Evolutionary conservation across 2,329 filamentous ascomycete species (phyloP).

Genomic region (Alternaria alternata): DNA sequence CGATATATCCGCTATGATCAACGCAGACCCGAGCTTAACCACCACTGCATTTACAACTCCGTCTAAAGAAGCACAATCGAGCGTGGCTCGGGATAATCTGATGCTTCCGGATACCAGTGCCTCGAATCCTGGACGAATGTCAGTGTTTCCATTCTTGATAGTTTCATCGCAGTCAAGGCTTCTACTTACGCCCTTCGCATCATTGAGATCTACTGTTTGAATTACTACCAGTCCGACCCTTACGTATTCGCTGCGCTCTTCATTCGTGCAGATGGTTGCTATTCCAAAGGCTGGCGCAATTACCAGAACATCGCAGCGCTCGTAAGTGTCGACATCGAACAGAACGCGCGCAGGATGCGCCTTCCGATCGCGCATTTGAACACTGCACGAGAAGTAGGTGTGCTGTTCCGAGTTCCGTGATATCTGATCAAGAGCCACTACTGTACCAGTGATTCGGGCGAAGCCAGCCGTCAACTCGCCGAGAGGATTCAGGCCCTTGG

Average conservation of each 20-base stretch:
- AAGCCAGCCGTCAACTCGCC: constrained; percentile 18
- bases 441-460: constrained; percentile 5
- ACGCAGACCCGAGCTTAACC: neutral
- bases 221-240: constrained; percentile 19
- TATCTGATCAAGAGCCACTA: neutral
- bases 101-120: neutral
- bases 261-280: neutral
- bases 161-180: neutral
- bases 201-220: neutral
- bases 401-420: neutral
- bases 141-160: neutral
- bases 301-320: constrained; percentile 9
- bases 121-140: neutral
- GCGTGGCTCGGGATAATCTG: neutral
- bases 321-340: constrained; percentile 6
- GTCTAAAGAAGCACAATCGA: neutral
- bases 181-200: neutral
- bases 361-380: neutral
- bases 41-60: neutral
- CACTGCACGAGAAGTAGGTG: neutral
- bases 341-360: constrained; percentile 3
- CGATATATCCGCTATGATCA: neutral
- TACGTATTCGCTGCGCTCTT: constrained; percentile 7
- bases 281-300: constrained; percentile 11
- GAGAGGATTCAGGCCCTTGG: constrained; percentile 13